Percentiles rank a stretch among this genome's conserved stretches.
phyloP scores from a whole-genome alignment of 2,329 filamentous ascomycete genomes.

The Monilinia laxa region DNA sequence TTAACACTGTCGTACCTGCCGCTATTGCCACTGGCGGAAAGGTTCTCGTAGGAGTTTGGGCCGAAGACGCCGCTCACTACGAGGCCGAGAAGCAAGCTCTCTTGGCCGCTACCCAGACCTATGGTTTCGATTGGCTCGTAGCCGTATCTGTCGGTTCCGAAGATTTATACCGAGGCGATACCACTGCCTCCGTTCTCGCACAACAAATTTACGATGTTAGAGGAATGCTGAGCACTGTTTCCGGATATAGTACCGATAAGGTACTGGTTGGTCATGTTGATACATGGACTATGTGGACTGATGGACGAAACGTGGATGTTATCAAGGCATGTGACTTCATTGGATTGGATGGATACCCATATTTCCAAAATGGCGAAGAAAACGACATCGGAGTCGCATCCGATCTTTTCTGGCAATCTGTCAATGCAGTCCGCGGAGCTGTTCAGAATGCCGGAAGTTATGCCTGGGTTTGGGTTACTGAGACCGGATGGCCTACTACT shows the following conservation, averaged over 20 bases:
- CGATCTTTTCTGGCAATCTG: constrained; percentile 51
- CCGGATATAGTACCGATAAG: constrained; percentile 52
- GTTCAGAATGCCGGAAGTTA: constrained; percentile 47
- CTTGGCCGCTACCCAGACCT: constrained; percentile 53
- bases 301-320: constrained; percentile 58
- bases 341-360: constrained; percentile 65
- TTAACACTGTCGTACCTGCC: constrained; percentile 52
- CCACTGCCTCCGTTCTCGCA: constrained; percentile 26
- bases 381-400: constrained; percentile 57
- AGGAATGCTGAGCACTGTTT: constrained; percentile 50
- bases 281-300: constrained; percentile 64
- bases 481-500: constrained; percentile 63
- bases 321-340: constrained; percentile 63
- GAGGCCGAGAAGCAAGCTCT: constrained; percentile 61
- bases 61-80: constrained; percentile 55
- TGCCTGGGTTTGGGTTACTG: constrained; percentile 61
- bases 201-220: constrained; percentile 51
- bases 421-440: constrained; percentile 38
- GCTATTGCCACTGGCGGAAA: constrained; percentile 60
- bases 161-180: constrained; percentile 61
- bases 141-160: constrained; percentile 63
- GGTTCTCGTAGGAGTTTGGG: constrained; percentile 66
- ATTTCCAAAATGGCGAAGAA: constrained; percentile 58
- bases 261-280: constrained; percentile 64
- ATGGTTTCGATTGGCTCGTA: constrained; percentile 60